Evolutionary conservation across 345 rosid genomes (phyloP), one percentile per base, ranked within the genome.

Genomic region (Carallia brachiata): DNA sequence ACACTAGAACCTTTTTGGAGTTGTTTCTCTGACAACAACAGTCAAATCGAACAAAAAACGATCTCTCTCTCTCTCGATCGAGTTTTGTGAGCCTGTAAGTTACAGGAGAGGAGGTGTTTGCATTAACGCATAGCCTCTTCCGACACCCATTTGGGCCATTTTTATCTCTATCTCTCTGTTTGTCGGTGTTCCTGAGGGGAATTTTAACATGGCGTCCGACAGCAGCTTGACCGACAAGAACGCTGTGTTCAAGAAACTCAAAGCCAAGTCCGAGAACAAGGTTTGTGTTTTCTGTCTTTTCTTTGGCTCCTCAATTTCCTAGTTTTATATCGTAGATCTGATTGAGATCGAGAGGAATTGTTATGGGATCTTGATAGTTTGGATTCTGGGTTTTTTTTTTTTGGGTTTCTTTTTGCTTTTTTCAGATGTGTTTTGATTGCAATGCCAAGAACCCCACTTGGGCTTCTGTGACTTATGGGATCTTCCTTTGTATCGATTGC

Each of bases 401-500:
- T 56, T 56, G 9, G 17, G 60, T 27, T 23, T 23, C 9, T 19
- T 58, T 50, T 34, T 16, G 5, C 15, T 68, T 40, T 36, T 52
- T 61, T 34, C 74, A 96, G 99, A 92, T 92, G 67, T 96, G 99
- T 71, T 96, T 92, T 56, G 99, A 96, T 84, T 96, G 99, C 68
- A 96, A 89, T 83, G 95, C 98, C 39, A 96, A 87, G 88, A 96
- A 88, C 65, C 99, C 99, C 7, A 90, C 96, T 0, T 96, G 99
- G 99, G 95, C 99, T 0, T 96, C 98, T 18, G 99, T 96, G 61
- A 96, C 99, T 0, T 96, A 89, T 57, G 99, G 99, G 74, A 84
- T 96, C 84, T 96, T 96, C 77, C 96, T 96, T 57, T 92, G 99
- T 78, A 92, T 96, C 68, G 99, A 92, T 81, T 96, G 99, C 83